Conservation (phyloP, 2,329 filamentous ascomycete genomes). For the Phialophora chinensis region DNA sequence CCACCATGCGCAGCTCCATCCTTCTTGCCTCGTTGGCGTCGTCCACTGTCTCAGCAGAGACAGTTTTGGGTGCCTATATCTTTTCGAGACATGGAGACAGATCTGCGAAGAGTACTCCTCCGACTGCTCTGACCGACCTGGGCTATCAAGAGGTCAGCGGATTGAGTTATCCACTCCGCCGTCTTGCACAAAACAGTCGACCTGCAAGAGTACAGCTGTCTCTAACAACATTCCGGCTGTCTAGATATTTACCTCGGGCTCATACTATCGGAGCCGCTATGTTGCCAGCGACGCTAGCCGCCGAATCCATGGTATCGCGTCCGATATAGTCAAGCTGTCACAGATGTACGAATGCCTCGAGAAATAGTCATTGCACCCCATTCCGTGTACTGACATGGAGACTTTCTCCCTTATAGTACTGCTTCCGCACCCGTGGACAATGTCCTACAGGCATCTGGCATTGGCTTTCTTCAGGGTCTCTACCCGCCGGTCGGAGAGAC, state of each 20-base stretch:
- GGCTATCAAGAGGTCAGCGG: constrained; percentile 68
- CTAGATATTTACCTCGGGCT: constrained; percentile 69
- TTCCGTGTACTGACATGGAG: background rate
- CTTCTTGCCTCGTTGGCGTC: constrained; percentile 33
- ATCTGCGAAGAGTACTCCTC: constrained; percentile 75
- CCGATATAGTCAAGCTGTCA: constrained; percentile 68
- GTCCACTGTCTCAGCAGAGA: constrained; percentile 56
- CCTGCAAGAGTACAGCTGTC: background rate
- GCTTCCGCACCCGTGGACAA: constrained; percentile 75
- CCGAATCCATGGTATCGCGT: constrained; percentile 70
- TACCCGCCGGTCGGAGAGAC: constrained; percentile 74
- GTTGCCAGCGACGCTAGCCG: constrained; percentile 64
- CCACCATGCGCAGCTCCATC: constrained; percentile 29
- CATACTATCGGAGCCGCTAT: constrained; percentile 79
- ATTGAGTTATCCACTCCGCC: background rate
- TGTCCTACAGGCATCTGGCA: constrained; percentile 80
- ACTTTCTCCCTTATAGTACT: constrained; percentile 41
- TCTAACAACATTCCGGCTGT: background rate
- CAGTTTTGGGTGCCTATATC: constrained; percentile 80
- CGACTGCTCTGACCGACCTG: constrained; percentile 75
- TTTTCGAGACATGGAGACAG: constrained; percentile 91
- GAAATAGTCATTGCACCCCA: background rate
- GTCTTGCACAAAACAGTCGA: background rate
- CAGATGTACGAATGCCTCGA: constrained; percentile 60
- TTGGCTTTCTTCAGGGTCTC: constrained; percentile 77